Percentiles rank a stretch among this genome's conserved stretches.
Conservation (phyloP, 2,329 filamentous ascomycete species). For the Cercospora canescens region DNA sequence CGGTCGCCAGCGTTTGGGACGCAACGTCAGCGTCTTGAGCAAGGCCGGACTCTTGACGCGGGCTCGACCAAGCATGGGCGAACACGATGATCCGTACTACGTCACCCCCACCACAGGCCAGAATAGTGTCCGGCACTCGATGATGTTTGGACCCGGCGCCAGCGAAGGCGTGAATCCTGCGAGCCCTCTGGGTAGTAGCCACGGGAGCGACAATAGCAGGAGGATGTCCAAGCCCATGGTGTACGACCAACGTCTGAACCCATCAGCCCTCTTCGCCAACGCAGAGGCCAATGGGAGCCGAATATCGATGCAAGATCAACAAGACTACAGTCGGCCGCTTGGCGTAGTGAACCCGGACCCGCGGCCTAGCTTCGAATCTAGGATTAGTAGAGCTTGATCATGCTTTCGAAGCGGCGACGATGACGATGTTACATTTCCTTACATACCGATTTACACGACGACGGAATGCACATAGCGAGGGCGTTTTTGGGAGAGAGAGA, state of each 20-base stretch:
- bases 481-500: slow-evolving; percentile 16
- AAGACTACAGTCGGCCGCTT: slow-evolving; percentile 49
- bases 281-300: slow-evolving; percentile 47
- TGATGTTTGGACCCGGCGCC: slow-evolving; percentile 30
- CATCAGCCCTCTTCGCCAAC: slow-evolving; percentile 47
- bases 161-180: slow-evolving; percentile 31
- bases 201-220: slow-evolving; percentile 27
- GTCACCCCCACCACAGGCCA: slow-evolving; percentile 22
- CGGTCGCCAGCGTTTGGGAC: slow-evolving; percentile 28
- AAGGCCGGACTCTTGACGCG: slow-evolving; percentile 46
- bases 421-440: slow-evolving; percentile 17
- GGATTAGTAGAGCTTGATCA: slow-evolving; percentile 14
- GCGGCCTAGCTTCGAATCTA: slow-evolving; percentile 34
- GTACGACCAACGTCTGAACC: slow-evolving; percentile 52
- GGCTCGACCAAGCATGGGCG: slow-evolving; percentile 28
- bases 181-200: slow-evolving; percentile 33
- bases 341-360: slow-evolving; percentile 42
- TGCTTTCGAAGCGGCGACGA: background rate
- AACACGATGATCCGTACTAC: slow-evolving; percentile 29
- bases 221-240: slow-evolving; percentile 47
- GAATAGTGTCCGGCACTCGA: slow-evolving; percentile 36
- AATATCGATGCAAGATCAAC: slow-evolving; percentile 48
- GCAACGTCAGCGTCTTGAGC: slow-evolving; percentile 51
- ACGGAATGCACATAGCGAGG: slow-evolving; percentile 16
- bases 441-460: slow-evolving; percentile 17